Evolutionary conservation across 306 rosid species (phyloP), one percentile per base, ranked within the genome.

Genomic region (Aeschynomene evenia): DNA sequence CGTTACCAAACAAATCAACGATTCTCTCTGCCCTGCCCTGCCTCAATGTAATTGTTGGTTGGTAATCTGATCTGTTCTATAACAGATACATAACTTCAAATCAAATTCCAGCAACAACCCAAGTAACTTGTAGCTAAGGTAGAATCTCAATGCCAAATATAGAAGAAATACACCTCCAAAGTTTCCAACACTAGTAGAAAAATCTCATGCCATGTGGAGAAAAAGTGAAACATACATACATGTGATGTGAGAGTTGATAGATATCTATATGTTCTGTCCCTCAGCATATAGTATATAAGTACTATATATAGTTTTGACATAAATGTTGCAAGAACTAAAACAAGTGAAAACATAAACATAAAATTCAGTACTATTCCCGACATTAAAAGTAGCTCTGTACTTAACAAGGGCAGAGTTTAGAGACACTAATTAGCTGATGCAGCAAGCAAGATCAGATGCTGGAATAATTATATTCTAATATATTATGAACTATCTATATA

Each of bases 401-500:
- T 33, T 69, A 13, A 60, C n/a, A n/a, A 62, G 73, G 45, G 4
- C 4, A 22, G 48, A 33, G 50, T 1, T 19, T 22, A 70, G 70
- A 57, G 74, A 33, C 50, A 4, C 11, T 37, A 37, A n/a, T n/a
- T n/a, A n/a, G n/a, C n/a, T n/a, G n/a, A n/a, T n/a, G n/a, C n/a
- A n/a, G n/a, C n/a, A n/a, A n/a, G n/a, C n/a, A n/a, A n/a, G n/a
- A n/a, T n/a, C n/a, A 66, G 73, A 75, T 79, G 81, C 70, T 64
- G 76, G 81, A 76, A 82, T 73, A 40, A n/a, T n/a, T n/a, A 45
- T 77, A 68, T 77, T 77, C 77, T 72, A 12, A 26, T 14, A 0
- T n/a, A n/a, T n/a, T n/a, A n/a, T 24, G 31, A 37, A 37, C 75
- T 42, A 28, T n/a, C 28, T 39, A n/a, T n/a, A n/a, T n/a, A n/a